A percentile compares a stretch with the other conserved stretches of the same genome.
Evolutionary conservation across 2,329 filamentous ascomycete genomes (phyloP).

Genomic region (Stemphylium vesicarium): DNA sequence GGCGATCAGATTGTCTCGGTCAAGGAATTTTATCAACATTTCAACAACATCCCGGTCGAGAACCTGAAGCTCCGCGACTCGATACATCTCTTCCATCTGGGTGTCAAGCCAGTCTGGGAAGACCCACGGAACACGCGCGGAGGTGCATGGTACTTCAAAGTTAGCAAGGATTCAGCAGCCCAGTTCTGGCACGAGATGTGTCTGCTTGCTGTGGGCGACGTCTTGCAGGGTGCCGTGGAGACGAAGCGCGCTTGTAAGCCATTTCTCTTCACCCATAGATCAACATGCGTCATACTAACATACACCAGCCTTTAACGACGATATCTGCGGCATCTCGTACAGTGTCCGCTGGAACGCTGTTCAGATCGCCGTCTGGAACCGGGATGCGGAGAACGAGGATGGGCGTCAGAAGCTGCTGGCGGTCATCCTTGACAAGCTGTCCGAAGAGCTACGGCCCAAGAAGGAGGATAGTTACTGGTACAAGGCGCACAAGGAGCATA

Average conservation of each 20-base stretch:
- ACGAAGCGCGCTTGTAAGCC: constrained; percentile 63
- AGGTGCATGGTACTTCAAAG: constrained; percentile 90
- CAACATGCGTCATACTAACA: neutral
- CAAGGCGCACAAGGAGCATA: constrained; percentile 88
- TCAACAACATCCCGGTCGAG: constrained; percentile 77
- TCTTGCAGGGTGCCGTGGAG: constrained; percentile 75
- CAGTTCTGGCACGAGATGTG: constrained; percentile 84
- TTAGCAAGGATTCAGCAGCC: constrained; percentile 73
- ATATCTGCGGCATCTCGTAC: constrained; percentile 84
- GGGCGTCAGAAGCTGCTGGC: constrained; percentile 77
- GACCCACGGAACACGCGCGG: constrained; percentile 85
- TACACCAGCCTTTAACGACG: constrained; percentile 66
- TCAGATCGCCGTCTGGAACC: constrained; percentile 92
- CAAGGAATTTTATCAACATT: constrained; percentile 58
- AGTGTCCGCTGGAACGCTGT: constrained; percentile 89
- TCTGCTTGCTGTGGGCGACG: constrained; percentile 82
- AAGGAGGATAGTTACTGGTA: constrained; percentile 71
- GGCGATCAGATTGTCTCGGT: constrained; percentile 54
- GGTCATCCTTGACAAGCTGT: constrained; percentile 75
- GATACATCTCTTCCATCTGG: constrained; percentile 81
- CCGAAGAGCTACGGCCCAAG: constrained; percentile 74
- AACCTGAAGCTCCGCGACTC: constrained; percentile 70
- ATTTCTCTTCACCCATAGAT: neutral
- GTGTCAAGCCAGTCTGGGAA: constrained; percentile 83
- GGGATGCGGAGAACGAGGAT: constrained; percentile 78